Evolutionary conservation across 108 stramenopile genomes (phyloP).

Genomic region (Seminavis robusta): DNA sequence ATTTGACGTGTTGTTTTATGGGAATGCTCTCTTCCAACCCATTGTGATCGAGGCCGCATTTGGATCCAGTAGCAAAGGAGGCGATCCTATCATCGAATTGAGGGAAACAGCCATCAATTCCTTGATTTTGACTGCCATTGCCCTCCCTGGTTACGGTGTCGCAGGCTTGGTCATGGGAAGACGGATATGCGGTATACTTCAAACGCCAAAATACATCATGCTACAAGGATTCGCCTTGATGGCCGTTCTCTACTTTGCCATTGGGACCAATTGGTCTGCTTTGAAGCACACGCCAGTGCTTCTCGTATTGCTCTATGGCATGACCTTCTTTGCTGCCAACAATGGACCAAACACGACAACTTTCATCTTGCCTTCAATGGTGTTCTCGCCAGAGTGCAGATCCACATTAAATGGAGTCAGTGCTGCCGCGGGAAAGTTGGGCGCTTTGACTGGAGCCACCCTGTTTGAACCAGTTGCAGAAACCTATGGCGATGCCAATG

Average conservation of each 20-base stretch:
- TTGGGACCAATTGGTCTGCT: conserved; percentile 59
- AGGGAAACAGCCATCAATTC: conserved; percentile 31
- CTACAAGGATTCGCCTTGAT: conserved; percentile 82
- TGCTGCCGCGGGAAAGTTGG: conserved; percentile 80
- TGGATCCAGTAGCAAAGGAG: conserved; percentile 37
- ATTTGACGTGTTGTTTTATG: conserved; percentile 88
- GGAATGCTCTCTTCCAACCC: conserved; percentile 85
- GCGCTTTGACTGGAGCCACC: conserved; percentile 71
- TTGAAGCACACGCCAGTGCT: conserved; percentile 43
- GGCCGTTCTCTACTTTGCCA: conserved; percentile 59
- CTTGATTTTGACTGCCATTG: conserved; percentile 45
- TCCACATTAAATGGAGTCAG: conserved; percentile 85
- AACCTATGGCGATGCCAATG: conserved; percentile 44
- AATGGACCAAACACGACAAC: conserved; percentile 88
- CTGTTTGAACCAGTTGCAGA: conserved; percentile 71
- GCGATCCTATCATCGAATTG: conserved; percentile 5
- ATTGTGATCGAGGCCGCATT: conserved; percentile 81
- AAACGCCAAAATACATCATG: conserved; percentile 78
- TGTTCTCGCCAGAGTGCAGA: conserved; percentile 62
- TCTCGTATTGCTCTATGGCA: conserved; percentile 59
- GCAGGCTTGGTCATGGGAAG: conserved; percentile 61
- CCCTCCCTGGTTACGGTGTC: conserved; percentile 79
- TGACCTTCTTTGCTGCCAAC: conserved; percentile 87
- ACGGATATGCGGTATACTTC: neutral
- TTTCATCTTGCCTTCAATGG: conserved; percentile 65